These are phyloP conservation scores for Choanephora cucurbitarum DNA, from an alignment of 371 early-diverging fungal species.

Conservation along the genomic window DNA sequence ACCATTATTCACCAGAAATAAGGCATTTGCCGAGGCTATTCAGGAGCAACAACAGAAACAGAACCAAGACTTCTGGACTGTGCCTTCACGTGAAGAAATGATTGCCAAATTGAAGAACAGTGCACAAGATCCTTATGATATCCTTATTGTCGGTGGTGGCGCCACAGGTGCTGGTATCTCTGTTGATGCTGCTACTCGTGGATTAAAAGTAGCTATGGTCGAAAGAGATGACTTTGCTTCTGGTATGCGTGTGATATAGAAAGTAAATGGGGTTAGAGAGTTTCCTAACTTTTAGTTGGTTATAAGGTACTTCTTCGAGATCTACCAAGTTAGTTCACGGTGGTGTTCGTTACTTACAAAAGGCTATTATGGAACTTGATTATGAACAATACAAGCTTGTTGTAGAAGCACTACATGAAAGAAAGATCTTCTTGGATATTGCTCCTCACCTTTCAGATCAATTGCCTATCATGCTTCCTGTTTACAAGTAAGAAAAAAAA, in stretches of 20 bases:
- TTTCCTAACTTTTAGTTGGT: too few species aligned
- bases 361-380: constrained; percentile 95
- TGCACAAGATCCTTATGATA: constrained; percentile 72
- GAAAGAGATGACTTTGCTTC: constrained; percentile 98
- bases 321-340: constrained; percentile 99
- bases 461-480: constrained; percentile 95
- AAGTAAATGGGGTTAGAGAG: too few species aligned
- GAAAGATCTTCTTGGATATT: constrained; percentile 92
- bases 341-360: constrained; percentile 99
- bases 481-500: constrained; percentile 73
- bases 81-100: constrained; percentile 76
- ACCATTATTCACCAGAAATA: constrained; percentile 30
- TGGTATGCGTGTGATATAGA: constrained; percentile 43
- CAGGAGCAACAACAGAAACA: constrained; percentile 30
- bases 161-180: constrained; percentile 98
- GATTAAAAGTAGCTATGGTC: constrained; percentile 95
- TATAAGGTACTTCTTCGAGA: constrained; percentile 96
- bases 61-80: constrained; percentile 65
- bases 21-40: constrained; percentile 42
- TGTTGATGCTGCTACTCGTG: constrained; percentile 97
- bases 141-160: constrained; percentile 98
- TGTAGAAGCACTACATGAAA: constrained; percentile 95
- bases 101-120: constrained; percentile 62
- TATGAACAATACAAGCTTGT: constrained; percentile 98
- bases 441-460: constrained; percentile 96